phyloP scores from a whole-genome alignment of 768 basidiomycete species.

The Auriscalpium microsporum region DNA sequence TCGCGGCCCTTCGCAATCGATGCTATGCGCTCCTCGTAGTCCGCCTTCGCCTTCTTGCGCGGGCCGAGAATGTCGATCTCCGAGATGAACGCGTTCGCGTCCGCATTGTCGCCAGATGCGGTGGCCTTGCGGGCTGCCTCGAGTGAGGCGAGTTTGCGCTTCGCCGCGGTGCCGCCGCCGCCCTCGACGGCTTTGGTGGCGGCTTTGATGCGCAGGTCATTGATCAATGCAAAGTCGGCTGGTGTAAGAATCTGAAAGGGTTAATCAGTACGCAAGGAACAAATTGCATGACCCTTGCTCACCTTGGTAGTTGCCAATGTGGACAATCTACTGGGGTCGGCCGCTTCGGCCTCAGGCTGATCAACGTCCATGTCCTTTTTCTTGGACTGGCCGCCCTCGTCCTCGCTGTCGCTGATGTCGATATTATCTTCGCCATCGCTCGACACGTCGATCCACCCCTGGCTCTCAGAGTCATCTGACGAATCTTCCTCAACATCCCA shows the following conservation, averaged over 20 bases:
- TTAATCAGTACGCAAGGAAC: background rate
- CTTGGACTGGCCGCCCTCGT: slow-evolving; percentile 36
- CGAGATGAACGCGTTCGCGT: slow-evolving; percentile 61
- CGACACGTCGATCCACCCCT: slow-evolving; percentile 74
- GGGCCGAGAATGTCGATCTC: slow-evolving; percentile 92
- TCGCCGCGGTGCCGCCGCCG: slow-evolving; percentile 66
- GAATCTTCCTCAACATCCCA: slow-evolving; percentile 83
- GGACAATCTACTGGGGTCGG: slow-evolving; percentile 38
- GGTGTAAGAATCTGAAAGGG: slow-evolving; percentile 84
- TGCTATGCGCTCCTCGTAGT: slow-evolving; percentile 90
- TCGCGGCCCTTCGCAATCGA: slow-evolving; percentile 89
- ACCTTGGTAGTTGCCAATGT: slow-evolving; percentile 80
- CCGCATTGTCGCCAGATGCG: slow-evolving; percentile 32
- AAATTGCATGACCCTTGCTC: background rate
- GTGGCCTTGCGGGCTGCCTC: slow-evolving; percentile 58
- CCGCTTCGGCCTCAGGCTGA: slow-evolving; percentile 17
- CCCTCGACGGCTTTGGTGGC: slow-evolving; percentile 61
- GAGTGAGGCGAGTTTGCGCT: slow-evolving; percentile 80
- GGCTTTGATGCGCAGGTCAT: slow-evolving; percentile 78
- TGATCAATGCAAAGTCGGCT: slow-evolving; percentile 88
- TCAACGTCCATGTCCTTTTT: slow-evolving; percentile 16
- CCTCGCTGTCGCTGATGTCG: slow-evolving; percentile 82
- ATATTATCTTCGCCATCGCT: slow-evolving; percentile 61
- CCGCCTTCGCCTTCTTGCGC: slow-evolving; percentile 85
- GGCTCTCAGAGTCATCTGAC: slow-evolving; percentile 44